Base-by-base conservation (phyloP, 371 early-diverging fungal species). In the Mucor piriformis region DNA sequence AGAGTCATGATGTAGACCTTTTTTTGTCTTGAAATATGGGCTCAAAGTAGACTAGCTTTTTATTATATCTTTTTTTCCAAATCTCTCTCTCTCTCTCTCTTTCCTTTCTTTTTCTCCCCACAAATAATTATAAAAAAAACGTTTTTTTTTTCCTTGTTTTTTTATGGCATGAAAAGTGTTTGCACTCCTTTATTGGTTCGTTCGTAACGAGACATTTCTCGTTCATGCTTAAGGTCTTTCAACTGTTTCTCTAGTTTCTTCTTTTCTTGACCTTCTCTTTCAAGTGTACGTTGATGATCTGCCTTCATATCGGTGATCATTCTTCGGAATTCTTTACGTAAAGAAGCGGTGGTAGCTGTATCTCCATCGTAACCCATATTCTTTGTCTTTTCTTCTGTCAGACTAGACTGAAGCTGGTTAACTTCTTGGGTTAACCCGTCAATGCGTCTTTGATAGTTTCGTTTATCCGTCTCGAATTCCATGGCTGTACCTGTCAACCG, bases 251-350 rank as follows among this genome's bases (percentile, higher is more conserved):
- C 88, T 13, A 86, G 50, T 3, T 63, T 58, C 25, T 76, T 73
- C 56, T 76, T 76, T 67, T 87, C 88, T 12, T 80, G 74, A 2
- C 69, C 72, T 59, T 85, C 86, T 37, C 78, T 70, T 10, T 81
- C 76, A 6, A 86, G 51, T 1, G 70, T 55, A 49, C 74, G 75
- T 53, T 83, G 81, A 44, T 87, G 86, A 25, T 87, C 86, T 6
- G 67, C 51, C 47, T 83, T 79, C 52, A 83, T 60, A 33, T 84
- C 83, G n/a, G 54, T 70, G 55, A 86, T 81, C 60, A 85, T 79
- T 11, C 78, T 67, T 50, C 84, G 67, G 54, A 87, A 87, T 42
- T 87, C 88, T 55, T 77, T 83, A 21, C 88, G 68, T 42, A 87
- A 54, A 0, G 84, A 76, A 2, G 85, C 79, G 0, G 88, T 87